A percentile compares a stretch with the other conserved stretches of the same genome.
These are phyloP conservation scores for Leonotis leonurus DNA, from an alignment of 257 asterid species.

Conservation along the genomic window DNA sequence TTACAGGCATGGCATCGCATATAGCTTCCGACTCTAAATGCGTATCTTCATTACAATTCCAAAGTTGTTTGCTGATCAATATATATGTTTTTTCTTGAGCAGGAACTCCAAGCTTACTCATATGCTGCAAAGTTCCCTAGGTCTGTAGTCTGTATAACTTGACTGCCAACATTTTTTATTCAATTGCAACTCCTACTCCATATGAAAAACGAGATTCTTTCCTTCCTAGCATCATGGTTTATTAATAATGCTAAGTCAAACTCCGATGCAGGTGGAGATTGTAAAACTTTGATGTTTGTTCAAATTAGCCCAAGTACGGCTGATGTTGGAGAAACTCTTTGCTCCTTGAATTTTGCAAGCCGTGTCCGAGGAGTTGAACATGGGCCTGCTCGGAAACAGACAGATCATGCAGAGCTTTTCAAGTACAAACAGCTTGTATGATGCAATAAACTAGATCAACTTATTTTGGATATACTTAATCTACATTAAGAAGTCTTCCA, in stretches of 20 bases:
- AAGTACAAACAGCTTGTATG: conserved; percentile 85
- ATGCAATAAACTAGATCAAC: neutral
- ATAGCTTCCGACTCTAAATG: conserved; percentile 1
- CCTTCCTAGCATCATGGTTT: neutral
- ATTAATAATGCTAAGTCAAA: conserved; percentile 1
- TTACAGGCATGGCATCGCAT: conserved; percentile 44
- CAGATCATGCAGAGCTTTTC: conserved; percentile 56
- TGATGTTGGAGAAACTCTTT: conserved; percentile 82
- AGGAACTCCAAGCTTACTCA: conserved; percentile 99
- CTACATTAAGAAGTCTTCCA: neutral
- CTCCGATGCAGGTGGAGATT: conserved; percentile 78
- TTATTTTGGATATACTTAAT: too few relatives aligned
- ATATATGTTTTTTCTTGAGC: conserved; percentile 31
- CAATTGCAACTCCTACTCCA: too few relatives aligned
- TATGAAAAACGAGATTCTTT: neutral
- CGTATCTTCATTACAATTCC: neutral
- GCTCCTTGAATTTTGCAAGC: conserved; percentile 86
- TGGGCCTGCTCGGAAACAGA: conserved; percentile 82
- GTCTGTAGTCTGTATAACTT: conserved; percentile 67
- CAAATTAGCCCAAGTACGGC: conserved; percentile 51
- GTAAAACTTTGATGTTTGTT: conserved; percentile 51
- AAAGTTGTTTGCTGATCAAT: conserved; percentile 9
- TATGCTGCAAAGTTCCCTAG: conserved; percentile 92
- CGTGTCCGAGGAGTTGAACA: conserved; percentile 93
- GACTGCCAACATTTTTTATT: neutral